Evolutionary conservation across 73 alveolate species (phyloP), one percentile per base, ranked within the genome.

Genomic region (Paramecium sonneborni): DNA sequence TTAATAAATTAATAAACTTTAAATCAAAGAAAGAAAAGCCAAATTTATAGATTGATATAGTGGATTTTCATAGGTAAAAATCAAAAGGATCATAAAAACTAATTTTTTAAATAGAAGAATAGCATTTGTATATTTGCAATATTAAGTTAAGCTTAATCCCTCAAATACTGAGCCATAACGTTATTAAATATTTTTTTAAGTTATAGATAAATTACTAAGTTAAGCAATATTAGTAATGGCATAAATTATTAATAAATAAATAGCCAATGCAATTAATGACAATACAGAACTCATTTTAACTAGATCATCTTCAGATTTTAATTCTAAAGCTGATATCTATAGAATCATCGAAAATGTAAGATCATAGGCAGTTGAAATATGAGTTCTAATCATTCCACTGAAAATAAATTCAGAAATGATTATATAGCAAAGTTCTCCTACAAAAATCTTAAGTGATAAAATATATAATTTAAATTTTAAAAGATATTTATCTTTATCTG

Each of bases 351-450:
- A 28, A 38, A 74, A 74, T 11, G 58, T 14, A 74, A 14, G 34
- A 7, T 74, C 87, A 20, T 74, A 74, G 9, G 87, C 58, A 15
- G 87, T 74, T 74, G 87, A 74, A 35, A 74, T 74, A 38, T 74
- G 58, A 38, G 87, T 74, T 15, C 87, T 74, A 15, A 74, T 21
- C 20, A 74, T 30, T 8, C 87, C 87, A 35, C 87, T 74, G 11
- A 32, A 74, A 2, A 74, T 15, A 38, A 74, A 74, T 14, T 52
- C 68, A 52, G 68, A 52, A n/a, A 52, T 52, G 11, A 52, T 52
- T 52, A 52, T 52, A 30, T 52, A 52, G 68, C 68, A 52, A 3
- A 67, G 46, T 67, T 67, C 46, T 32, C 39, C 46, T 21, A 30
- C 20, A 67, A 67, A 30, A 21, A 14, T 67, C 26, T 67, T 28